These are phyloP conservation scores for Prunus campanulata DNA, from an alignment of 306 rosid species.

Conservation along the genomic window DNA sequence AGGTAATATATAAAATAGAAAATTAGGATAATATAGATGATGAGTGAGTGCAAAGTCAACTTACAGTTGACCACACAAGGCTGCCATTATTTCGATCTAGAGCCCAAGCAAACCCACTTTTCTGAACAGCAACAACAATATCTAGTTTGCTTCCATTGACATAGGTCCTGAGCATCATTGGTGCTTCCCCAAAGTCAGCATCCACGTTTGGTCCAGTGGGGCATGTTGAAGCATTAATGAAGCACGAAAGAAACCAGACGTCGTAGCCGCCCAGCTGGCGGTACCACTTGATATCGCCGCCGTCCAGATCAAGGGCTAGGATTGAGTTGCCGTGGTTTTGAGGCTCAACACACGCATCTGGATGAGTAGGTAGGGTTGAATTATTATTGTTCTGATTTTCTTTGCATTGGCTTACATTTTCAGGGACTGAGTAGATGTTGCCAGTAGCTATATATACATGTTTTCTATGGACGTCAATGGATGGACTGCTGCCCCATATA, in stretches of 20 bases:
- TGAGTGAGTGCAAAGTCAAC: not conserved
- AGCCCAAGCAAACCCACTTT: slow-evolving; percentile 71
- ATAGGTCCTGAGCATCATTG: slow-evolving; percentile 36
- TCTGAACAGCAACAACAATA: slow-evolving; percentile 55
- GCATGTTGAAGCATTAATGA: slow-evolving; percentile 32
- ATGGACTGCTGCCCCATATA: slow-evolving; percentile 70
- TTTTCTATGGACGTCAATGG: slow-evolving; percentile 43
- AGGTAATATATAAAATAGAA: too few species aligned
- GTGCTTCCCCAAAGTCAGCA: slow-evolving; percentile 61
- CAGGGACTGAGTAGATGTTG: slow-evolving; percentile 52
- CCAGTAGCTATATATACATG: slow-evolving; percentile 55
- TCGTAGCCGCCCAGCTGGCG: slow-evolving; percentile 69
- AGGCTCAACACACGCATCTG: slow-evolving; percentile 50
- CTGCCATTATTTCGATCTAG: slow-evolving; percentile 48
- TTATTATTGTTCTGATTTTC: slow-evolving; percentile 41
- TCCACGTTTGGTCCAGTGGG: slow-evolving; percentile 46
- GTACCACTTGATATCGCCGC: slow-evolving; percentile 50
- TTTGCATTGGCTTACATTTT: slow-evolving; percentile 35
- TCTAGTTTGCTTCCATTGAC: slow-evolving; percentile 34
- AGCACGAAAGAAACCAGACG: slow-evolving; percentile 48
- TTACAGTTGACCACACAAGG: slow-evolving; percentile 42
- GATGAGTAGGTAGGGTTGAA: slow-evolving; percentile 24
- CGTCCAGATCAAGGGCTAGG: slow-evolving; percentile 54
- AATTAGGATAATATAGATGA: too few species aligned
- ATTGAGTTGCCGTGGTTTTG: slow-evolving; percentile 58